Evolutionary conservation across 352 stramenopile species (phyloP).

Genomic region (Globisporangium splendens): DNA sequence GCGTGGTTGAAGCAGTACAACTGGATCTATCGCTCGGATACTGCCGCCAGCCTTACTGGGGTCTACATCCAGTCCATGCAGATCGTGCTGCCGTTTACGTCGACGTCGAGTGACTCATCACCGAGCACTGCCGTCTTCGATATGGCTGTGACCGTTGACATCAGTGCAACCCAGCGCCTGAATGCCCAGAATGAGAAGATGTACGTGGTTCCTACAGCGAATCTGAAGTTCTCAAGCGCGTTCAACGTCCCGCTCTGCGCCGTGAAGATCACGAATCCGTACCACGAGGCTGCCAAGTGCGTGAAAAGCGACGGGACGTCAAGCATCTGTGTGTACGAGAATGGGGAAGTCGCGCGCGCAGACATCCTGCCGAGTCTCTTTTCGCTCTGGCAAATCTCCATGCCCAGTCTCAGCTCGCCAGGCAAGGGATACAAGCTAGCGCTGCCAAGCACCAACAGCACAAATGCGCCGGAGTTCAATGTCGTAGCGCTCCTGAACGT

Average conservation of each 20-base stretch:
- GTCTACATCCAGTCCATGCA: constrained; percentile 4
- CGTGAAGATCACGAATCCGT: constrained; percentile 4
- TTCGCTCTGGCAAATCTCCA: constrained; percentile 9
- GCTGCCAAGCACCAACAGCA: background rate
- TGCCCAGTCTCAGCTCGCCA: background rate
- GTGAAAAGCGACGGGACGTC: constrained; percentile 3
- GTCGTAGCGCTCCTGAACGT: background rate
- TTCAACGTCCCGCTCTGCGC: background rate
- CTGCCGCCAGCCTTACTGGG: background rate
- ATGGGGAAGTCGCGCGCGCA: background rate
- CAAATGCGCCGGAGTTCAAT: background rate
- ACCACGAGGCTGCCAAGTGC: constrained; percentile 11
- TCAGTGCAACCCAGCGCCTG: background rate
- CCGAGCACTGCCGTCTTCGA: background rate
- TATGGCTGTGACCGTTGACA: background rate
- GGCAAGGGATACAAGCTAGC: background rate
- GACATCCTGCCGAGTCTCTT: constrained; percentile 12
- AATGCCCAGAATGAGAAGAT: background rate
- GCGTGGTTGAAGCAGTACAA: constrained; percentile 2
- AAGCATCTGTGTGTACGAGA: constrained; percentile 6
- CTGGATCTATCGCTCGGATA: background rate
- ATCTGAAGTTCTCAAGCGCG: background rate
- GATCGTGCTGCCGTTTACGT: constrained; percentile 5
- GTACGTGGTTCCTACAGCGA: background rate
- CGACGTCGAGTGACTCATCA: background rate